A percentile compares a stretch with the other conserved stretches of the same genome.
phyloP scores from a whole-genome alignment of 148 eudicot genomes.

The Beta vulgaris region DNA sequence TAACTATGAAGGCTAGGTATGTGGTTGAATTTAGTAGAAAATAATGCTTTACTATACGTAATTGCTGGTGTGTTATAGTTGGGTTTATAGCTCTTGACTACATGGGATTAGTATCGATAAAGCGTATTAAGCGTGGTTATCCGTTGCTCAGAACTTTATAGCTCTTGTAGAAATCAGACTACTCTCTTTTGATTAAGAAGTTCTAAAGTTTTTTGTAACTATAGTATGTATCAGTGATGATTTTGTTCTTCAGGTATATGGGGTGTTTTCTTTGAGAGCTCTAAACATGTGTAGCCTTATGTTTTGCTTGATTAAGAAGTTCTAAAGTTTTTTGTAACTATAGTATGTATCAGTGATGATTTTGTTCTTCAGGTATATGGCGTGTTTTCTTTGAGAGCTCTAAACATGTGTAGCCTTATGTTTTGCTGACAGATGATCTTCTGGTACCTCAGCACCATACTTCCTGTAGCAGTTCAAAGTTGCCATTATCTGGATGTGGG shows the following conservation, averaged over 20 bases:
- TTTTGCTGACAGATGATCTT: constrained; percentile 35
- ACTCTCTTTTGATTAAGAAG: no score
- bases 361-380: neutral
- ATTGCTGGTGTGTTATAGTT: neutral
- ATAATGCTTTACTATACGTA: neutral
- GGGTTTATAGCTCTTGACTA: neutral
- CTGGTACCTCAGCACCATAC: constrained; percentile 40
- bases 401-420: neutral
- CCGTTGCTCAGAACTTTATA: neutral
- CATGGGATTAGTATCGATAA: neutral
- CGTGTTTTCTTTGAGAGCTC: neutral
- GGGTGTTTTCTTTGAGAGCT: neutral
- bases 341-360: no score
- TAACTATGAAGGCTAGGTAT: neutral
- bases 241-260: neutral
- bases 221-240: no score
- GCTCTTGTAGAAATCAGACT: no score
- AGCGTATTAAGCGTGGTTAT: neutral
- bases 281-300: neutral
- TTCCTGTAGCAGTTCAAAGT: constrained; percentile 73
- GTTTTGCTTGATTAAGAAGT: neutral
- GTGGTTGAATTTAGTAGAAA: neutral
- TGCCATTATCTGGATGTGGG: constrained; percentile 51
- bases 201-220: neutral
- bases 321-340: neutral